Evolutionary conservation across 106 monocot genomes (phyloP).

Genomic region (Apostasia ramifera): DNA sequence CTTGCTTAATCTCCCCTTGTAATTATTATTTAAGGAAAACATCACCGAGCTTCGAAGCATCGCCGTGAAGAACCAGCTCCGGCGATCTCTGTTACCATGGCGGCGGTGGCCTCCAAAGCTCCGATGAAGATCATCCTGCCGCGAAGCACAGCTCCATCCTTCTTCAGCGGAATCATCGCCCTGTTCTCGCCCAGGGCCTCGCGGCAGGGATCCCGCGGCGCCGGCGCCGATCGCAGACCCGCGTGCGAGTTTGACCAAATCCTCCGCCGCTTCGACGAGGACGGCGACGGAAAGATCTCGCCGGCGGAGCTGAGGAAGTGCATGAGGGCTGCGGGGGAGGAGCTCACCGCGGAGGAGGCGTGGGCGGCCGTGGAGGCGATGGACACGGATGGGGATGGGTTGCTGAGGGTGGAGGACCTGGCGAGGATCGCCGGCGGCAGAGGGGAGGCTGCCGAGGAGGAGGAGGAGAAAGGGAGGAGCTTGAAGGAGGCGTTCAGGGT

Average conservation of each 20-base stretch:
- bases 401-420: conserved; percentile 31
- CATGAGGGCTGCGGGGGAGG: conserved; percentile 22
- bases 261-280: conserved; percentile 24
- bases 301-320: conserved; percentile 23
- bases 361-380: conserved; percentile 20
- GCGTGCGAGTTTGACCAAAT: conserved; percentile 10
- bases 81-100: too few relatives aligned
- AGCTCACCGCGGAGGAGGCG: conserved; percentile 33
- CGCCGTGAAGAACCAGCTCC: too few relatives aligned
- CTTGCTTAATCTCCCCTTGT: too few relatives aligned
- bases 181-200: too few relatives aligned
- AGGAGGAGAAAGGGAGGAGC: conserved; percentile 20
- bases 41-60: too few relatives aligned
- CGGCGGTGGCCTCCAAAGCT: too few relatives aligned
- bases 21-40: too few relatives aligned
- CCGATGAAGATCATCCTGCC: too few relatives aligned
- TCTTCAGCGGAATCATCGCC: too few relatives aligned
- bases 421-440: conserved; percentile 15
- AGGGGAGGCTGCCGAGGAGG: conserved; percentile 9
- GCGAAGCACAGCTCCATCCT: too few relatives aligned
- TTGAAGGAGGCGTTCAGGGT: conserved; percentile 17
- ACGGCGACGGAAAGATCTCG: conserved; percentile 41
- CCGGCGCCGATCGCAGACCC: too few relatives aligned
- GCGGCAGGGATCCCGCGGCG: too few relatives aligned
- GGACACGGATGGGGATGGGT: conserved; percentile 38